These are phyloP conservation scores for Rhizophagus prolifer DNA, from an alignment of 192 early-diverging fungal genomes.

Conservation along the genomic window DNA sequence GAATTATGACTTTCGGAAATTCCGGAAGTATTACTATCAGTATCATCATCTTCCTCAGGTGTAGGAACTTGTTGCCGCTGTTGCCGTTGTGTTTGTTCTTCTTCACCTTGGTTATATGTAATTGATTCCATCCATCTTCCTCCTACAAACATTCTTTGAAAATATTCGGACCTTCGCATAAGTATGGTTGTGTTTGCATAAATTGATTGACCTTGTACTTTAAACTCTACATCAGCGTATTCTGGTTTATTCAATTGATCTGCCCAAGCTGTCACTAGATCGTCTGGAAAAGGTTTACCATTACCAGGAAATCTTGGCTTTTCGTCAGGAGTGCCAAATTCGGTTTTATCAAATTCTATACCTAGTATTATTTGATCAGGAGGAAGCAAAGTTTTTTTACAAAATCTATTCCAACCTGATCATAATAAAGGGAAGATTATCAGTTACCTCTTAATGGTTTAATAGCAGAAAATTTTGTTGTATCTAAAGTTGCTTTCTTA, in stretches of 20 bases:
- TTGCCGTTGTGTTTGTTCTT: neutral
- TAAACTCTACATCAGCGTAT: slow-evolving; percentile 21
- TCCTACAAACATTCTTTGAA: slow-evolving; percentile 17
- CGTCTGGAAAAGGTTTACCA: slow-evolving; percentile 6
- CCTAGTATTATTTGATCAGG: slow-evolving; percentile 18
- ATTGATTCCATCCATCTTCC: slow-evolving; percentile 13
- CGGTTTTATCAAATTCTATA: slow-evolving; percentile 19
- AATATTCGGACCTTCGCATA: slow-evolving; percentile 13
- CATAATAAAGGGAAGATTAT: neutral
- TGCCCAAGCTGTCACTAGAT: slow-evolving; percentile 14
- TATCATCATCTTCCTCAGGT: neutral
- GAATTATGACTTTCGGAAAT: neutral
- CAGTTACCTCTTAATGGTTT: slow-evolving; percentile 8
- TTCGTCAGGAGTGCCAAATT: neutral
- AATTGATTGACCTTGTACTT: slow-evolving; percentile 15
- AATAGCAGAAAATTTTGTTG: slow-evolving; percentile 5
- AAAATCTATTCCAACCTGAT: slow-evolving; percentile 13
- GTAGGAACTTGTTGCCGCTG: neutral
- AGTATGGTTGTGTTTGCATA: slow-evolving; percentile 22
- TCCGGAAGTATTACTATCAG: neutral
- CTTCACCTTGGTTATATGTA: neutral
- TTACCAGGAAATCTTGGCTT: neutral
- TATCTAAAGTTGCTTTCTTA: slow-evolving; percentile 16
- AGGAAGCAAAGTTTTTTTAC: slow-evolving; percentile 8
- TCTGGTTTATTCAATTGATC: slow-evolving; percentile 15